These are phyloP conservation scores for Citrullus colocynthis DNA, from an alignment of 306 rosid species.

Conservation along the genomic window DNA sequence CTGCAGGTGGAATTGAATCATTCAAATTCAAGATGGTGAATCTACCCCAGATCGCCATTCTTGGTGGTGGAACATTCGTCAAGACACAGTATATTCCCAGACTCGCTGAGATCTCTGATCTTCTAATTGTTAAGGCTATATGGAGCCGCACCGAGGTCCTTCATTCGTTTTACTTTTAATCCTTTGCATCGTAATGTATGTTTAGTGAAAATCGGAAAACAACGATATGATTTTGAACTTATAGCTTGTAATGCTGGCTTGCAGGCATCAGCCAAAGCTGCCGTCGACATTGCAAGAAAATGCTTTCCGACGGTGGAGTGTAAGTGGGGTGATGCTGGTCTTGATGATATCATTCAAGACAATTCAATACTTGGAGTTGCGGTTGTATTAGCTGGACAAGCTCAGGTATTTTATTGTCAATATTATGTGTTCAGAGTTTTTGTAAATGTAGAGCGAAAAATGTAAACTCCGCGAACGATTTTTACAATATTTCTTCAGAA, in stretches of 20 bases:
- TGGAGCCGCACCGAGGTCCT: constrained; percentile 84
- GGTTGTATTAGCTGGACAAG: constrained; percentile 88
- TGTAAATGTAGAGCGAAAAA: too few relatives aligned
- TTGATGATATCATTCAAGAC: constrained; percentile 52
- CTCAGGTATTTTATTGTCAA: constrained; percentile 39
- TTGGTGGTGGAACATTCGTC: constrained; percentile 85
- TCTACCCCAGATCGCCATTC: constrained; percentile 49
- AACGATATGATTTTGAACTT: background rate
- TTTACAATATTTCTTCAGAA: background rate
- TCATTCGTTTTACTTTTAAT: background rate
- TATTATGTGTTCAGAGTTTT: too few relatives aligned
- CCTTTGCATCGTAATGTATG: background rate
- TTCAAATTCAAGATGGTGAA: constrained; percentile 28
- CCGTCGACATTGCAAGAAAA: constrained; percentile 52
- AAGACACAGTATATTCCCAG: constrained; percentile 74
- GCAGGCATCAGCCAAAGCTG: constrained; percentile 58
- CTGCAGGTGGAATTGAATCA: background rate
- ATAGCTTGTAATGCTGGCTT: background rate
- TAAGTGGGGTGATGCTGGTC: constrained; percentile 72
- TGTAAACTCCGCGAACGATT: background rate
- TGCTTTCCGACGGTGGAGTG: constrained; percentile 39
- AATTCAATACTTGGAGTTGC: constrained; percentile 58
- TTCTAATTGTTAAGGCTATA: constrained; percentile 53
- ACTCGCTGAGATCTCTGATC: constrained; percentile 67
- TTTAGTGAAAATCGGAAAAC: background rate